Evolutionary conservation across 1,139 yeast genomes (phyloP), one percentile per base, ranked within the genome.

Genomic region (Candida glucosophila): DNA sequence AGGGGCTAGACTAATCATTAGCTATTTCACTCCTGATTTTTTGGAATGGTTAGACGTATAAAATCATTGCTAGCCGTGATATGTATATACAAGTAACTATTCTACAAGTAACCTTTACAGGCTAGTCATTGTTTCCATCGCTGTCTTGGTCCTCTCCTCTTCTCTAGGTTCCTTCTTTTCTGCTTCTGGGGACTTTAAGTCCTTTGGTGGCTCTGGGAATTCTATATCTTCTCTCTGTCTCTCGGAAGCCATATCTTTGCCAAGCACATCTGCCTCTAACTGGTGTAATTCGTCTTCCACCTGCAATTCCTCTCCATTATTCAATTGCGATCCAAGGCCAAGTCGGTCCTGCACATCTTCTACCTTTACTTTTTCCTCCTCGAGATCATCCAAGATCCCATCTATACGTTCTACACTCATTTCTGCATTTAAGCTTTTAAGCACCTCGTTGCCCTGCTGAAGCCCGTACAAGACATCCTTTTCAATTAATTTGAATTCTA

Each of bases 21-120:
- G 94, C 30, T 90, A 90, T 56, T 85, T 90, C 47, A 82, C 98
- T 2, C 99, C 99, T 3, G 95, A 90, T 43, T 86, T 90, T 43
- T 68, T 90, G 51, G 96, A 85, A 16, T 90, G 98, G 99, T 65
- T 88, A 40, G 69, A 68, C 15, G 34, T 19, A 7, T 24, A 19
- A 29, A 9, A 15, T n/a, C n/a, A n/a, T n/a, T n/a, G n/a, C n/a
- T n/a, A n/a, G n/a, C n/a, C n/a, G n/a, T n/a, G n/a, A n/a, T 24
- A n/a, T n/a, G n/a, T n/a, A n/a, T n/a, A n/a, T n/a, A n/a, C n/a
- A n/a, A n/a, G n/a, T n/a, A n/a, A n/a, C n/a, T n/a, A n/a, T n/a
- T n/a, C n/a, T 29, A 30, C 33, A 14, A 15, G 11, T 11, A 23
- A 11, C 7, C 32, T 29, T 22, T 22, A 26, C 14, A 27, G 22